Conservation (phyloP, 116 monocot genomes). For the Iris pallida region DNA sequence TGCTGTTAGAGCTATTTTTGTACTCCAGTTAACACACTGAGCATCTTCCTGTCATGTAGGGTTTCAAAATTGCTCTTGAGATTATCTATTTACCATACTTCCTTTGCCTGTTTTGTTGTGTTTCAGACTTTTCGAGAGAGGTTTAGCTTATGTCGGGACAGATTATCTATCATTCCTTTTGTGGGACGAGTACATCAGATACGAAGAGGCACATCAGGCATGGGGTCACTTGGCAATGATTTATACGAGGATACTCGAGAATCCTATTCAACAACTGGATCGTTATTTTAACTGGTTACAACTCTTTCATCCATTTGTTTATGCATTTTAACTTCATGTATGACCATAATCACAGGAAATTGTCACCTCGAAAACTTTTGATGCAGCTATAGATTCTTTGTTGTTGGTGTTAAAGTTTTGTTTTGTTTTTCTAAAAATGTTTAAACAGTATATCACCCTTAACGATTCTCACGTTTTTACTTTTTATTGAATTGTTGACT, state of each 20-base stretch:
- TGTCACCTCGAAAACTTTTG: too few species aligned
- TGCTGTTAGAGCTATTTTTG: constrained; percentile 17
- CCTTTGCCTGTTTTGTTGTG: constrained; percentile 17
- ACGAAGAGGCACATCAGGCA: constrained; percentile 86
- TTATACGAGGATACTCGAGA: constrained; percentile 90
- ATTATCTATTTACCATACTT: constrained; percentile 8
- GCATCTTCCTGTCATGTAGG: constrained; percentile 16
- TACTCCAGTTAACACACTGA: constrained; percentile 7
- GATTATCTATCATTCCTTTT: constrained; percentile 82
- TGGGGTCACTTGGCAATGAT: constrained; percentile 83
- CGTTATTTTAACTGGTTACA: constrained; percentile 89
- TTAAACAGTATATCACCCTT: too few species aligned
- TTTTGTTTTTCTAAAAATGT: too few species aligned
- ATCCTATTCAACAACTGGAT: constrained; percentile 92
- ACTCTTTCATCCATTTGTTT: neutral
- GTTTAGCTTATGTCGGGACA: constrained; percentile 96
- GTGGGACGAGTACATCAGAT: constrained; percentile 99
- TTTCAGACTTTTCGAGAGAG: constrained; percentile 96
- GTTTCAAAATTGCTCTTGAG: constrained; percentile 11
- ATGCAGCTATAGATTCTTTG: too few species aligned
- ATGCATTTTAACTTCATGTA: neutral
- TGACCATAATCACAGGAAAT: too few species aligned
- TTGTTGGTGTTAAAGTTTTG: too few species aligned
- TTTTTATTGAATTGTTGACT: too few species aligned
- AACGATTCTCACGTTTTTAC: too few species aligned